Base-by-base conservation (phyloP, 352 stramenopile species). In the Phytophthora cactorum region DNA sequence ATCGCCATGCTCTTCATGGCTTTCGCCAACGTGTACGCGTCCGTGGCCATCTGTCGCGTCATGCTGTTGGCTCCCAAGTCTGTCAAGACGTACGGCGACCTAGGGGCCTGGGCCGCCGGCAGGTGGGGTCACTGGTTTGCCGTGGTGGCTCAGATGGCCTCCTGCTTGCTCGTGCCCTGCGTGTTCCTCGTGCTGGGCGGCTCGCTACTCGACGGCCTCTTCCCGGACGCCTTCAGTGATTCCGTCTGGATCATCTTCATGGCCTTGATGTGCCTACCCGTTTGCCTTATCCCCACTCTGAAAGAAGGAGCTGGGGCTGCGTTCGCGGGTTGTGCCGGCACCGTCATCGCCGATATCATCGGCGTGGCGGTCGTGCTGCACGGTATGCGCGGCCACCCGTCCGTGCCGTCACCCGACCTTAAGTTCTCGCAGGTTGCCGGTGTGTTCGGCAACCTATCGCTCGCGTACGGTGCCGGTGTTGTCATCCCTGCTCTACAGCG, bases 231-330 rank as follows among this genome's bases (percentile, higher is more conserved):
- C 28, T 79, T 86, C 63, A 70, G 56, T 17, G 39, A 79, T 17
- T 74, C 68, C 1, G 77, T 73, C 22, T 89, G 80, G 80, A 89
- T 88, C 59, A 78, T 84, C 38, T 69, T 88, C 63, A 87, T 89
- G 78, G 78, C 74, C 0, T 31, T 84, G 7, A 80, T 66, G 51
- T 56, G 75, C 47, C 54, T 82, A n/a, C 80, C 80, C 2, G 74
- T 89, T 47, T 80, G 76, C 47, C 65, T 89, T 14, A 81, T 82
- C 56, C 80, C 80, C 31, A 89, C 80, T 49, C 60, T 89, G 10
- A 86, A 89, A 55, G 80, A 89, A 71, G 71, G 78, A 17, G 80
- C 75, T 5, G 73, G 75, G 3, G 75, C 75, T 34, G 80, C 80
- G 3, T 83, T 84, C n/a, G 78, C 81, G 27, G 78, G 81, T 45